phyloP scores from a whole-genome alignment of 768 basidiomycete genomes.

The Amanita molliuscula region DNA sequence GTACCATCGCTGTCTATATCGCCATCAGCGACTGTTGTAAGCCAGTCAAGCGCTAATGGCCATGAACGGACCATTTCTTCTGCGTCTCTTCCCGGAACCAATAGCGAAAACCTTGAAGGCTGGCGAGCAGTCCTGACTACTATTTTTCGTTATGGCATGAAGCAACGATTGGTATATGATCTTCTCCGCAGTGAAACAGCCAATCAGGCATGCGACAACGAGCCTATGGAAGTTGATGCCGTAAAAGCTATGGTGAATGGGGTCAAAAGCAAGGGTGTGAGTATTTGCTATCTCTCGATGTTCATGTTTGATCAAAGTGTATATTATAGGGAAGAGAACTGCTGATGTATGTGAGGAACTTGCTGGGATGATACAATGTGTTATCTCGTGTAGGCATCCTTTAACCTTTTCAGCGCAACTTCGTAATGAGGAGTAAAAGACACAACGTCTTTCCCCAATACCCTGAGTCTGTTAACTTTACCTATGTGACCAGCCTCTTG shows the following conservation, averaged over 20 bases:
- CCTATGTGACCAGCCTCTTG: conserved; percentile 59
- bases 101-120: conserved; percentile 43
- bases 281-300: conserved; percentile 16
- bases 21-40: conserved; percentile 8
- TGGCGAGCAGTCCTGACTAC: conserved; percentile 74
- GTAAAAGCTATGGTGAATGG: conserved; percentile 70
- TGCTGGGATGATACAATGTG: conserved; percentile 38
- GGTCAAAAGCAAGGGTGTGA: conserved; percentile 67
- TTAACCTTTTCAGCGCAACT: conserved; percentile 28
- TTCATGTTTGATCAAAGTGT: conserved; percentile 1
- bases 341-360: conserved; percentile 58
- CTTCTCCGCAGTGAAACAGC: conserved; percentile 9
- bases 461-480: conserved; percentile 56
- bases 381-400: conserved; percentile 26
- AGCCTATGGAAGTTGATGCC: conserved; percentile 31
- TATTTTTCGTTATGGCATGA: conserved; percentile 55
- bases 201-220: conserved; percentile 11
- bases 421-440: conserved; percentile 54
- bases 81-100: conserved; percentile 19
- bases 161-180: conserved; percentile 34
- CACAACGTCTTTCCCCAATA: conserved; percentile 51
- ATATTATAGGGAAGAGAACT: conserved; percentile 52
- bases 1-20: conserved; percentile 41
- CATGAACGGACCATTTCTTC: conserved; percentile 18
- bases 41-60: conserved; percentile 11